Conservation (phyloP, 768 basidiomycete species). For the Royoungia palumana region DNA sequence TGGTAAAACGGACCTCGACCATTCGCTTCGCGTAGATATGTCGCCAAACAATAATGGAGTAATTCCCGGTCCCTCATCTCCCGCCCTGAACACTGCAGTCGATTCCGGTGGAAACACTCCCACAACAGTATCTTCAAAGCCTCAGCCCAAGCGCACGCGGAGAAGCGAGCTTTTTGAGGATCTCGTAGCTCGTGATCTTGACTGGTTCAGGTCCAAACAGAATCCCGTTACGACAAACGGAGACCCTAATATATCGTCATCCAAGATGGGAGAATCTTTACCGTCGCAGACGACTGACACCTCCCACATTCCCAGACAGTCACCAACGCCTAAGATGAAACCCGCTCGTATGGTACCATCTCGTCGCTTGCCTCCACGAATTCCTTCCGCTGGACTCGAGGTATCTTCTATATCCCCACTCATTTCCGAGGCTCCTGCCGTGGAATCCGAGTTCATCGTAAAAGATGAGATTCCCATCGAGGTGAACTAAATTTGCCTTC, state of each 20-base stretch:
- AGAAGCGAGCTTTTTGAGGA: constrained; percentile 21
- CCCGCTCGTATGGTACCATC: constrained; percentile 27
- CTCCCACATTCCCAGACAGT: background rate
- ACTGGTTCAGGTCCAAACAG: constrained; percentile 27
- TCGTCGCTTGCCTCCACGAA: constrained; percentile 19
- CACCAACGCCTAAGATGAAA: constrained; percentile 15
- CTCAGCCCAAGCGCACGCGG: constrained; percentile 27
- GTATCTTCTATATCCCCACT: background rate
- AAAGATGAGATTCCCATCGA: background rate
- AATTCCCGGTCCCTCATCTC: background rate
- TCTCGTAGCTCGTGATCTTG: constrained; percentile 28
- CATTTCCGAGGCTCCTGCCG: background rate
- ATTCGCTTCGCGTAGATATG: background rate
- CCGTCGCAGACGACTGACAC: background rate
- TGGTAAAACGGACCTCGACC: background rate
- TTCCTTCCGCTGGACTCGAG: constrained; percentile 2
- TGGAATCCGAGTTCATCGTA: background rate
- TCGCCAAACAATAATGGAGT: background rate
- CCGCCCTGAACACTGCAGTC: background rate
- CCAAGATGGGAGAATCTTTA: background rate
- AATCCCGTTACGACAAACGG: background rate
- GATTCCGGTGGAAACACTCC: background rate
- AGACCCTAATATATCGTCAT: background rate
- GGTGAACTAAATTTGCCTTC: background rate
- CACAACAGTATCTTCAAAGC: constrained; percentile 10